Base-by-base conservation (phyloP, 305 asterid species). In the Andrographis paniculata region DNA sequence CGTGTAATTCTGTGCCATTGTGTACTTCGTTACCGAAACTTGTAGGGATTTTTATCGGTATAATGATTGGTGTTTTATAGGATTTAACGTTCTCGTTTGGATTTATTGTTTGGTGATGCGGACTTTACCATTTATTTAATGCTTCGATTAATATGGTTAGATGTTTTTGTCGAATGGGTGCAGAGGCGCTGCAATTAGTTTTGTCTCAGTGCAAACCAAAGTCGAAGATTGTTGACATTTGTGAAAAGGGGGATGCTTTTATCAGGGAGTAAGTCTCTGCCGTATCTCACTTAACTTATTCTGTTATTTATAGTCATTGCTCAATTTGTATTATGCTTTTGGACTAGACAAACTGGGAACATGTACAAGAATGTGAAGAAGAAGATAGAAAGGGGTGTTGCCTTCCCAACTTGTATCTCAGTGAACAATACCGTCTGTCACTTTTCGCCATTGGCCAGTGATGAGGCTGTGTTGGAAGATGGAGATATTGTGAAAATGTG, bases 341-440 rank as follows among this genome's bases (percentile, higher is more conserved):
- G 24, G 22, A 21, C 43, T 55, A 83, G 92, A 67, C 80, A 77
- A 69, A 54, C 80, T 7, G 94, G 85, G 36, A 83, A 69, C 64
- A 80, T 77, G 92, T 80, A 83, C 68, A 83, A 80, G 82, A 80
- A 77, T 45, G 74, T 55, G 14, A 80, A 82, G 77, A 82, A 77
- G 79, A 83, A 80, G 76, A 83, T 83, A 14, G 92, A 80, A 49
- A 67, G 74, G 54, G 92, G 94, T 16, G 80, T 79, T 31, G 87
- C 94, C 4, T 80, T 83, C 61, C 94, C 94, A 0, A 80, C 94
- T 22, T 83, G 94, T 63, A 60, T 83, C 37, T 80, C 94, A 0
- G 80, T 79, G 45, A 83, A 83, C 61, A 75, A 80, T 35, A 75
- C 74, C 0, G 72, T 83, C 57, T 83, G 91, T 65, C 94, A 83